Base-by-base conservation (phyloP, 129 eudicot species). In the Ambrosia trifida region DNA sequence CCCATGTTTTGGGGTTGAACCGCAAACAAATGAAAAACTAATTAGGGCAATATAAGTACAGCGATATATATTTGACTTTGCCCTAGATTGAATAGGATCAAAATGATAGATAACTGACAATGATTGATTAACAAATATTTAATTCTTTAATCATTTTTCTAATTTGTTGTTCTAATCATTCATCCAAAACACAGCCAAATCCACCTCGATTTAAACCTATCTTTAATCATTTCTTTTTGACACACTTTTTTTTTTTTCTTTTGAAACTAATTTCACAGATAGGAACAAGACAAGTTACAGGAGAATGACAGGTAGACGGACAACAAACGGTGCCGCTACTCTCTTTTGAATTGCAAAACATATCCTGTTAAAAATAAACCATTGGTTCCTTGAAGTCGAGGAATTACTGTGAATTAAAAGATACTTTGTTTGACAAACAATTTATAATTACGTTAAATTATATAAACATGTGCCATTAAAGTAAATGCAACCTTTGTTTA, bases 201-300 rank as follows among this genome's bases (percentile, higher is more conserved):
- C 68, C 80, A 76, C 40, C 80, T 76, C 69, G 68, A 57, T 24
- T 67, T 67, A 46, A 43, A 19, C 61, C 50, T 6, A 43, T 40
- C 54, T 49, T 62, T 13, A 57, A 41, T 72, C 17, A 63, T 64
- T 19, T 49, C 30, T 50, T 17, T 49, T 24, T 24, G 0, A 24
- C 0, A 24, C 28, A 0, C 28, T 24, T 24, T 0, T 24, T 24
- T 0, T 24, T 24, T 24, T 24, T 24, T 24, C 28, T 24, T 24
- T 24, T 24, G 28, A 24, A 24, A 24, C 28, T 24, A 24, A 24
- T 24, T 24, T 24, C 28, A n/a, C n/a, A n/a, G 0, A 24, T 24
- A 24, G 28, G 28, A 24, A 24, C 28, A 24, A 0, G 1, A 24
- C 28, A 24, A 24, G 1, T 24, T 24, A 24, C 28, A 24, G 28